Base-by-base conservation (phyloP, 129 eudicot genomes). In the Tagetes erecta region DNA sequence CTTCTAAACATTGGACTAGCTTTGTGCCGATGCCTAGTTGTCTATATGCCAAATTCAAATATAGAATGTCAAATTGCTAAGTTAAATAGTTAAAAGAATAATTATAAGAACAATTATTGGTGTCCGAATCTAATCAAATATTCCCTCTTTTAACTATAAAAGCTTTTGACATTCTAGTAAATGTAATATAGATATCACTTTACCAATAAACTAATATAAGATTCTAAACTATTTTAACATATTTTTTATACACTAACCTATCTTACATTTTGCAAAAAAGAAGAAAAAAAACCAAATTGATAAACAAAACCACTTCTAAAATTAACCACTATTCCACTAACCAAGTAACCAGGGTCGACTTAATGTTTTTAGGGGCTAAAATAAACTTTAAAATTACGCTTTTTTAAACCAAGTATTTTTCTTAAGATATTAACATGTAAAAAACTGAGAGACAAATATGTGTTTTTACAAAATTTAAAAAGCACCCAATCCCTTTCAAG, bases 1-100 rank as follows among this genome's bases (percentile, higher is more conserved):
- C 74, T 75, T 90, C 96, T 59, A 85, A 30, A 46, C 72, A 62
- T 34, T 59, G 66, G 41, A 59, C 40, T 34, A 59, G 66, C 11
- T 59, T 59, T 59, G 66, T 59, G 35, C 66, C 41, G 27, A 59
- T 34, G 42, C 66, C 66, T 9, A 10, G 66, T 59, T 34, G 66
- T 59, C 66, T 59, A 34, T 33, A 59, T 33, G 40, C 66, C 41
- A 59, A 59, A 34, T 3, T 34, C 6, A 59, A 59, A 59, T 34
- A 59, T 59, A 34, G 10, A 51, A 59, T 59, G 20, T 59, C 14
- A 59, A 59, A 35, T 59, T 10, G n/a, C 2, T 8, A 58, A 58
- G 66, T 59, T 40, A 34, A 20, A 8, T 59, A 34, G 31, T 31
- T 51, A 51, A 33, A 59, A 10, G 8, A 59, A 59, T 11, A 58